Base-by-base conservation (phyloP, 441 rosid genomes). In the Pelargonium citronellum region DNA sequence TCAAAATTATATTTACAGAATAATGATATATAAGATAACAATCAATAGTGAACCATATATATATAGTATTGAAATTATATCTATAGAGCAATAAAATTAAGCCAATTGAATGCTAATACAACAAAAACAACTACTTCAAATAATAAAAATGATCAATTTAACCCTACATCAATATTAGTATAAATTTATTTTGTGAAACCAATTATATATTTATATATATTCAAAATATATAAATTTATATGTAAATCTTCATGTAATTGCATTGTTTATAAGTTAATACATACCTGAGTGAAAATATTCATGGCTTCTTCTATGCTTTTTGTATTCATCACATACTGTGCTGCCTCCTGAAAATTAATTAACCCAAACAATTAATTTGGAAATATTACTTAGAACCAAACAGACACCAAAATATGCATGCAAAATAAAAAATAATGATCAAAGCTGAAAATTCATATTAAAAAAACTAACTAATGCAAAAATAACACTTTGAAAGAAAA, bases 291-390 rank as follows among this genome's bases (percentile, higher is more conserved):
- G 77, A 86, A 86, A 67, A 84, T 62, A 60, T 49, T 66, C 71
- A 60, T 7, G 47, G 90, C 90, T 58, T 83, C 90, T 27, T 83
- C 88, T n/a, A 63, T 39, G 75, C 75, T 83, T 47, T 74, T 80
- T 37, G 84, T 79, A 11, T 67, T 74, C 20, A 68, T 4, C 74
- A 86, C 90, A 61, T 72, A 63, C 37, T 69, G 64, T 0, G 90
- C 90, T 34, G 82, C 83, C 46, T 86, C 90, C 90, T 84, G 78
- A 1, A 39, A 19, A 19, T 64, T 37, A 9, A 27, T 0, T 0
- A 30, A 65, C 30, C 3, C 12, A 63, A 20, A 5, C 9, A 2
- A 30, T 46, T 16, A 24, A 49, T 51, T 16, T 15, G n/a, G 15
- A 6, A 7, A 17, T 3, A 61, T 19, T 8, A 17, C 37, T 6